Conservation (phyloP, 345 rosid species). For the Melaleuca alternifolia region DNA sequence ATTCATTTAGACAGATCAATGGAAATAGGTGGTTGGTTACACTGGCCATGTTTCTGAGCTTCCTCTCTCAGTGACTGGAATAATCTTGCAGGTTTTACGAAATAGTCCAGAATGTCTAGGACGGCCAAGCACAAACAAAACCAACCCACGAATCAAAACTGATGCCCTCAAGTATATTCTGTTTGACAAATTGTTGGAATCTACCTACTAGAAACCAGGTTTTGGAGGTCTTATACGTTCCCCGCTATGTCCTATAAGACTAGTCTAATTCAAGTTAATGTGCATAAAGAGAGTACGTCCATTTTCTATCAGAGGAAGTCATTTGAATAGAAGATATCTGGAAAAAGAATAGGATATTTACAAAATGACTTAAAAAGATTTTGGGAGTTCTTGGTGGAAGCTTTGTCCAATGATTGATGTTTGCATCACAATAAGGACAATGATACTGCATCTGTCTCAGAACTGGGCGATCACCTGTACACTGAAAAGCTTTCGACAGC, state of each 20-base stretch:
- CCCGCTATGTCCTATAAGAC: neutral
- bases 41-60: neutral
- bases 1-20: neutral
- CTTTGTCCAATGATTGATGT: neutral
- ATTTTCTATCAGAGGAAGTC: neutral
- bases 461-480: slow-evolving; percentile 31
- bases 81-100: neutral
- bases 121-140: neutral
- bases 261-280: neutral
- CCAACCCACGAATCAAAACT: neutral
- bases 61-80: neutral
- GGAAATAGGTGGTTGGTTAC: neutral
- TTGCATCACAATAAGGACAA: neutral
- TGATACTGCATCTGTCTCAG: neutral
- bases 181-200: neutral
- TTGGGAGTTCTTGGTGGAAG: neutral
- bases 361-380: neutral
- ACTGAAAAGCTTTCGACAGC: slow-evolving; percentile 48
- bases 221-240: neutral
- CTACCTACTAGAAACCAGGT: neutral
- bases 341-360: neutral
- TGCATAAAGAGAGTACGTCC: neutral
- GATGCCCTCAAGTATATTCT: neutral
- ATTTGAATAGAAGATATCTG: neutral
- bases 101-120: neutral